A percentile compares a stretch with the other conserved stretches of the same genome.
These are phyloP conservation scores for Vitis rotundifolia DNA, from an alignment of 164 flowering plant species.

Conservation along the genomic window DNA sequence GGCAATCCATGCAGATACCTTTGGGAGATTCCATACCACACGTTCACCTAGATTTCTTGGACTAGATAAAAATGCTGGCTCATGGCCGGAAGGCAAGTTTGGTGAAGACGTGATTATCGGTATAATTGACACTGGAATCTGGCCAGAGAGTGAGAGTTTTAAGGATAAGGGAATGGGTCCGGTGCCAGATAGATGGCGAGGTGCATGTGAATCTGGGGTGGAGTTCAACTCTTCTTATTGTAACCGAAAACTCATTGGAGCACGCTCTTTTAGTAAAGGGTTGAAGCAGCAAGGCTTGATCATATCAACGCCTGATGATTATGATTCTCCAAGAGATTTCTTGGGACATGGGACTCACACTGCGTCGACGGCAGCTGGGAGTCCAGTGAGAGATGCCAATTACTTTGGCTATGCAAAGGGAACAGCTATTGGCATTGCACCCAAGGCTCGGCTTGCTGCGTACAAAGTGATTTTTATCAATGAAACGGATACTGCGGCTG, in stretches of 20 bases:
- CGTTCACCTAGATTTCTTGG: not conserved
- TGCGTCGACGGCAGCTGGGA: constrained; percentile 41
- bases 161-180: no score
- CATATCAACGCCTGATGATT: constrained; percentile 12
- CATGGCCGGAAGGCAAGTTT: no score
- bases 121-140: no score
- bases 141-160: no score
- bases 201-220: no score
- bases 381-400: constrained; percentile 9
- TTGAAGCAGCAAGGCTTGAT: no score
- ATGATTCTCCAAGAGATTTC: constrained; percentile 46
- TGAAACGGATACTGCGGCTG: constrained; percentile 11
- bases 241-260: no score
- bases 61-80: no score
- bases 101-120: no score
- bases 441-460: constrained; percentile 39
- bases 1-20: not conserved
- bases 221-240: no score
- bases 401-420: constrained; percentile 48
- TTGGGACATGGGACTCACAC: constrained; percentile 47
- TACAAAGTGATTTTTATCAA: constrained; percentile 34
- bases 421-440: constrained; percentile 38
- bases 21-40: constrained; percentile 18
- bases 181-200: no score
- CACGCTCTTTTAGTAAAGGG: no score